Percentiles rank a stretch among this genome's conserved stretches.
Evolutionary conservation across 768 basidiomycete species (phyloP).

Genomic region (Trametes punicea): DNA sequence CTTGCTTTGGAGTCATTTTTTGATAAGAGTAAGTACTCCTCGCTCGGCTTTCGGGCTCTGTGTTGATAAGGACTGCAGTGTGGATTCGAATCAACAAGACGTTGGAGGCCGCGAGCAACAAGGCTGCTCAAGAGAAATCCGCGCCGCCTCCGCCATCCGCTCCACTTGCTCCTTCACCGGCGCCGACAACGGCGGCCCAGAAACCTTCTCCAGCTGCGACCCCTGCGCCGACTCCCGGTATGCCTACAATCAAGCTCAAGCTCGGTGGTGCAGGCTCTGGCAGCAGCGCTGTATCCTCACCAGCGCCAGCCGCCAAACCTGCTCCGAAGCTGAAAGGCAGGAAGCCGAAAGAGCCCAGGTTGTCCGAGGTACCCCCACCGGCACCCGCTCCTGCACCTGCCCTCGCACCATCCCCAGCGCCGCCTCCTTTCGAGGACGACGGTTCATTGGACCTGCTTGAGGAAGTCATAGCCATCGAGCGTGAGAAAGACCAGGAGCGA

Average conservation of each 20-base stretch:
- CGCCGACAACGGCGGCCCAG: not conserved
- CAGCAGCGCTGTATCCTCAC: conserved; percentile 15
- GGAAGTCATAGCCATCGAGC: conserved; percentile 79
- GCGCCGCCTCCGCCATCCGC: conserved; percentile 14
- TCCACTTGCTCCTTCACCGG: conserved; percentile 3
- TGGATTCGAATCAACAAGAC: conserved; percentile 89
- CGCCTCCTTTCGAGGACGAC: conserved; percentile 44
- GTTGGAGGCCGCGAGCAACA: conserved; percentile 56
- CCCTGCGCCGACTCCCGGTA: conserved; percentile 37
- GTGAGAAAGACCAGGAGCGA: conserved; percentile 52
- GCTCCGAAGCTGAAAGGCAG: conserved; percentile 22
- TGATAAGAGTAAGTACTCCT: conserved; percentile 66
- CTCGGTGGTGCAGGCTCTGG: conserved; percentile 33
- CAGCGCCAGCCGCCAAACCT: conserved; percentile 21
- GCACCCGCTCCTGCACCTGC: conserved; percentile 35
- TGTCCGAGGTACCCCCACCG: conserved; percentile 30
- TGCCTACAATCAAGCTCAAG: conserved; percentile 66
- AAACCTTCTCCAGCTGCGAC: conserved; percentile 26
- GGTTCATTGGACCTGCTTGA: conserved; percentile 79
- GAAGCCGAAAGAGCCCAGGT: conserved; percentile 30
- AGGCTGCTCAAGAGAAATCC: conserved; percentile 34
- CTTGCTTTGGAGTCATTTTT: conserved; percentile 76
- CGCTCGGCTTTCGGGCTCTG: not conserved
- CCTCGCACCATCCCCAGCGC: conserved; percentile 54
- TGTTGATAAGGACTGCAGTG: conserved; percentile 42